Evolutionary conservation across 495 filamentous ascomycete species (phyloP), one percentile per base, ranked within the genome.

Genomic region (Penicillium longicatenatum): DNA sequence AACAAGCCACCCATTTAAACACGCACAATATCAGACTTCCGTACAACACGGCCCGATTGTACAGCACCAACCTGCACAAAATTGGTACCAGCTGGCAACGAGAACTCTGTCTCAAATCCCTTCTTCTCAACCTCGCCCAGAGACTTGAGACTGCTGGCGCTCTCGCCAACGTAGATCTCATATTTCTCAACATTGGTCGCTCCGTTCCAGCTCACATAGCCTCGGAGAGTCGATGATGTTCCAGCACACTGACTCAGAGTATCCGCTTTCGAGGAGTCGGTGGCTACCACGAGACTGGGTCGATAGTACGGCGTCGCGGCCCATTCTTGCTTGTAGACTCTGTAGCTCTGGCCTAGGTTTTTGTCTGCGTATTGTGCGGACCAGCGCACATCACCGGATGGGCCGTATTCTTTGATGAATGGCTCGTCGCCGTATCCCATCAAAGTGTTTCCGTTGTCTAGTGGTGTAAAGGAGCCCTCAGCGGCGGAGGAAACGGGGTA

Each of bases 391-490:
- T 61, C 29, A n/a, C 58, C 56, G 20, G 54, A 17, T 12, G 39
- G 19, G 16, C 56, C 60, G 59, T 70, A 77, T 60, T 84, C 81
- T 8, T 76, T 77, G n/a, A 82, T 37, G 0, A 75, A 64, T 33
- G 76, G 66, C 9, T 68, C 65, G 20, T 68, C 64, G 0, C 80
- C 79, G 65, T 74, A 82, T 44, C 66, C 74, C 35, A 78, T 52
- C 7, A 83, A 48, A 19, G 65, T 66, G 55, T 79, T 74, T 6
- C 68, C 74, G 51, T 69, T 71, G 12, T 16, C 20, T 0, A 81
- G 64, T 9, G 70, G 43, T 50, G 78, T 69, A 14, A 68, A 69
- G 16, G 67, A 71, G 12, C 81, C 80, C 58, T 78, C 75, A 10
- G 70, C 74, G 4, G 59, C 61, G 29, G 66, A 57, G 20, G 58